Percentiles rank a stretch among this genome's conserved stretches.
Conservation (phyloP, 495 filamentous ascomycete species). For the Annulohypoxylon bovei region DNA sequence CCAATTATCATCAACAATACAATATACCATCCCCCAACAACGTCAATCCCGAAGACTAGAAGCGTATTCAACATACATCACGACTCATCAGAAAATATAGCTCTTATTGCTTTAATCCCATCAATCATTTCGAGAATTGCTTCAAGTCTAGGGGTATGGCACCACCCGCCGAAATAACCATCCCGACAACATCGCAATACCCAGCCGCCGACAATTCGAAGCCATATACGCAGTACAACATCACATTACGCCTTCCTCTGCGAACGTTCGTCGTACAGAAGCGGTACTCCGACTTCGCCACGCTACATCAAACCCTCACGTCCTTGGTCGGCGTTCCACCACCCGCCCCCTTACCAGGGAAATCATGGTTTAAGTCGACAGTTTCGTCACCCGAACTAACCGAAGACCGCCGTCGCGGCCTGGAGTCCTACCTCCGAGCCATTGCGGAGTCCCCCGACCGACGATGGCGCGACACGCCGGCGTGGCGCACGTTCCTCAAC, state of each 20-base stretch:
- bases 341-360: constrained; percentile 75
- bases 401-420: constrained; percentile 76
- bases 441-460: constrained; percentile 80
- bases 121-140: constrained; percentile 1
- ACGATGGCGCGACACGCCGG: constrained; percentile 84
- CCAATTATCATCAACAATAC: constrained; percentile 18
- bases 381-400: constrained; percentile 78
- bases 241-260: constrained; percentile 85
- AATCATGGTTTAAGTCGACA: constrained; percentile 88
- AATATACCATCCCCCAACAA: neutral
- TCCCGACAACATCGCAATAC: constrained; percentile 76
- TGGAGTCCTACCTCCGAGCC: constrained; percentile 83
- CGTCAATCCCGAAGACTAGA: neutral
- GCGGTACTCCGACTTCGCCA: constrained; percentile 91
- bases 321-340: constrained; percentile 66
- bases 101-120: neutral
- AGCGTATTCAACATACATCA: neutral
- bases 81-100: neutral
- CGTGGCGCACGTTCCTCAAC: constrained; percentile 88
- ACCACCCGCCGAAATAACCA: constrained; percentile 79
- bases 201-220: constrained; percentile 63
- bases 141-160: constrained; percentile 64
- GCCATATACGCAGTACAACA: constrained; percentile 91
- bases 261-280: constrained; percentile 88
- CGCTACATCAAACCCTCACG: constrained; percentile 76